These are phyloP conservation scores for Coniochaeta ligniaria DNA, from an alignment of 2,329 filamentous ascomycete genomes.

Conservation along the genomic window DNA sequence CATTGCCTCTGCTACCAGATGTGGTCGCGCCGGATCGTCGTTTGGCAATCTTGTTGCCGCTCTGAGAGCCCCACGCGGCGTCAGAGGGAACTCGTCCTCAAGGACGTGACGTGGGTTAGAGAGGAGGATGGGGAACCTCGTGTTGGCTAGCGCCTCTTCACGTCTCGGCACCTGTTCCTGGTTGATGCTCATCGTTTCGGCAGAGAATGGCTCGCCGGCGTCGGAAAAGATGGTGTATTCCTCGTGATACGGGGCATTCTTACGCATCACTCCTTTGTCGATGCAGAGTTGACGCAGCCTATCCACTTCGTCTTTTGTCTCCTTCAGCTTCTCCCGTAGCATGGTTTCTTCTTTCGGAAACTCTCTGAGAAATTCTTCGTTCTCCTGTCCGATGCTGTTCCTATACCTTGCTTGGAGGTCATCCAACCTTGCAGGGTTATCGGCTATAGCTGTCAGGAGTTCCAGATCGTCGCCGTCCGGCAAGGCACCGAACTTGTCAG, in stretches of 20 bases:
- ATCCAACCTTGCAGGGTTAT: conserved; percentile 8
- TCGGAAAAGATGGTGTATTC: conserved; percentile 30
- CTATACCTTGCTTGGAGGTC: conserved; percentile 11
- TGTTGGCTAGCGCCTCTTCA: conserved; percentile 25
- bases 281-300: conserved; percentile 31
- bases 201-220: conserved; percentile 11
- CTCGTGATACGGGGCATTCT: conserved; percentile 29
- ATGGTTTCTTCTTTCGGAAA: conserved; percentile 29
- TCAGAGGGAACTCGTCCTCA: conserved; percentile 24
- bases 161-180: conserved; percentile 16
- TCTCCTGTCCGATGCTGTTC: conserved; percentile 23
- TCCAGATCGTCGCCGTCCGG: conserved; percentile 29
- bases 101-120: conserved; percentile 40
- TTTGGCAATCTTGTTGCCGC: conserved; percentile 28
- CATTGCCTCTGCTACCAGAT: conserved; percentile 29
- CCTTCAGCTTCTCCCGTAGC: conserved; percentile 24
- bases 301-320: conserved; percentile 23
- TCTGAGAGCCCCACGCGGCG: conserved; percentile 31
- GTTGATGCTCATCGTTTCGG: conserved; percentile 35
- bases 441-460: conserved; percentile 20
- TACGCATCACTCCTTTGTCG: conserved; percentile 32
- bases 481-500: conserved; percentile 8
- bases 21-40: conserved; percentile 23
- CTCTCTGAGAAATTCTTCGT: conserved; percentile 35
- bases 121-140: conserved; percentile 36